A percentile compares a stretch with the other conserved stretches of the same genome.
phyloP scores from a whole-genome alignment of 106 monocot genomes.

The Cymbidium sinense region DNA sequence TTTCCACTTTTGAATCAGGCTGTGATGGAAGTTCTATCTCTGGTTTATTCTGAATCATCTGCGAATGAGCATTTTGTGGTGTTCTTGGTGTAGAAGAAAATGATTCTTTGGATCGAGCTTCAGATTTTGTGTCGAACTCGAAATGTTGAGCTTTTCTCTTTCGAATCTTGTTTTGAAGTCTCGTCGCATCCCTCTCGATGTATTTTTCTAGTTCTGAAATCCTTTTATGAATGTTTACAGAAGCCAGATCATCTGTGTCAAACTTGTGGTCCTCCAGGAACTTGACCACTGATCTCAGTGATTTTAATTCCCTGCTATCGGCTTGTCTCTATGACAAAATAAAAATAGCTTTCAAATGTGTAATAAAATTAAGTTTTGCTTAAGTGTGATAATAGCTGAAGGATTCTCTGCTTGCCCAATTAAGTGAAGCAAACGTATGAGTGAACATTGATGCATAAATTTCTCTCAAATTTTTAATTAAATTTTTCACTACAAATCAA shows the following conservation, averaged over 20 bases:
- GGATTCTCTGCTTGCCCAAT: neutral
- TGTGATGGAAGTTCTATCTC: neutral
- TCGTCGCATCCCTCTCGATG: conserved; percentile 2
- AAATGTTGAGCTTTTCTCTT: conserved; percentile 27
- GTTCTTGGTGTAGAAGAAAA: conserved; percentile 7
- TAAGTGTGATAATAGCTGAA: neutral
- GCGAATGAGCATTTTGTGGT: neutral
- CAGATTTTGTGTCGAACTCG: neutral
- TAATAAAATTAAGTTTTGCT: neutral
- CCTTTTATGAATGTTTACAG: conserved; percentile 14
- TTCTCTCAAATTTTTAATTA: neutral
- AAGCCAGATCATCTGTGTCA: conserved; percentile 12
- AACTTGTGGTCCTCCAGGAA: conserved; percentile 40
- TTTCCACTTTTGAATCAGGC: neutral
- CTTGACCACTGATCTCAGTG: conserved; percentile 26
- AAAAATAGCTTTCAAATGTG: neutral
- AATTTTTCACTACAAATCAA: neutral
- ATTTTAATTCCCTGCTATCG: conserved; percentile 13
- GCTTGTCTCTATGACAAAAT: conserved; percentile 18
- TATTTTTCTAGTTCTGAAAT: conserved; percentile 18
- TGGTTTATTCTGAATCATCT: neutral
- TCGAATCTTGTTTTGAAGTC: neutral
- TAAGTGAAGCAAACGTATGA: neutral
- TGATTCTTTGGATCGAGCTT: conserved; percentile 6
- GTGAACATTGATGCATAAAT: neutral